A percentile compares a stretch with the other conserved stretches of the same genome.
phyloP scores from a whole-genome alignment of 2,329 filamentous ascomycete species.

The Apiospora koreana region DNA sequence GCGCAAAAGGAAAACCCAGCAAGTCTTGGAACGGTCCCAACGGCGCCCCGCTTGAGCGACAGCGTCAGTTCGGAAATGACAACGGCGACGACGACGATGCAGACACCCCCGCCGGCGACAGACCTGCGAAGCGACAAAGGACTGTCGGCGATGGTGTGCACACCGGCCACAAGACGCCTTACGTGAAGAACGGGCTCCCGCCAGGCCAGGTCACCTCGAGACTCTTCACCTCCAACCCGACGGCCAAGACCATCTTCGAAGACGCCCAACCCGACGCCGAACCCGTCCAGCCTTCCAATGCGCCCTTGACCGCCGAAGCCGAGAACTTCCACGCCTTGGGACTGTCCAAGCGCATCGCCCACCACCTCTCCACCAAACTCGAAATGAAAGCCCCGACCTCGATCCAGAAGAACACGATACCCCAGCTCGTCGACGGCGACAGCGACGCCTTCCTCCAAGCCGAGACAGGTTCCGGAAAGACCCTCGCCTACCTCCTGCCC shows the following conservation, averaged over 20 bases:
- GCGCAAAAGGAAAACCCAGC: constrained; percentile 34
- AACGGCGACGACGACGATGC: constrained; percentile 25
- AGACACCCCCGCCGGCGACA: constrained; percentile 16
- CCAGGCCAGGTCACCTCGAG: constrained; percentile 71
- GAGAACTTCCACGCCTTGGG: constrained; percentile 87
- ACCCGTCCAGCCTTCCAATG: constrained; percentile 79
- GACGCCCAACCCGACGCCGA: constrained; percentile 50
- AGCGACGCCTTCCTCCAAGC: constrained; percentile 95
- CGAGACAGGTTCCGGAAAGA: constrained; percentile 97
- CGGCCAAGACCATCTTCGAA: constrained; percentile 63
- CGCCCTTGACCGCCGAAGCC: constrained; percentile 79
- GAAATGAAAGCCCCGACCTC: constrained; percentile 88
- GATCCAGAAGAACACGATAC: constrained; percentile 88
- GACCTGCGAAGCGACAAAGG: constrained; percentile 49
- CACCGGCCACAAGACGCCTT: not conserved
- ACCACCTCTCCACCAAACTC: constrained; percentile 83
- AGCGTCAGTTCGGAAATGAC: constrained; percentile 23
- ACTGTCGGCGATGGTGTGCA: constrained; percentile 27
- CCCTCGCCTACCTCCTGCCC: constrained; percentile 89
- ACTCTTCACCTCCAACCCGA: constrained; percentile 88
- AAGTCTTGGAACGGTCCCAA: constrained; percentile 30
- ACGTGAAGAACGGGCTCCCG: constrained; percentile 27
- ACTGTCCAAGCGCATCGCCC: constrained; percentile 76
- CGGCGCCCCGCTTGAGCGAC: constrained; percentile 30
- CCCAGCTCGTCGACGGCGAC: constrained; percentile 76